Conservation (phyloP, 2,329 filamentous ascomycete species). For the Penicillium sp. region DNA sequence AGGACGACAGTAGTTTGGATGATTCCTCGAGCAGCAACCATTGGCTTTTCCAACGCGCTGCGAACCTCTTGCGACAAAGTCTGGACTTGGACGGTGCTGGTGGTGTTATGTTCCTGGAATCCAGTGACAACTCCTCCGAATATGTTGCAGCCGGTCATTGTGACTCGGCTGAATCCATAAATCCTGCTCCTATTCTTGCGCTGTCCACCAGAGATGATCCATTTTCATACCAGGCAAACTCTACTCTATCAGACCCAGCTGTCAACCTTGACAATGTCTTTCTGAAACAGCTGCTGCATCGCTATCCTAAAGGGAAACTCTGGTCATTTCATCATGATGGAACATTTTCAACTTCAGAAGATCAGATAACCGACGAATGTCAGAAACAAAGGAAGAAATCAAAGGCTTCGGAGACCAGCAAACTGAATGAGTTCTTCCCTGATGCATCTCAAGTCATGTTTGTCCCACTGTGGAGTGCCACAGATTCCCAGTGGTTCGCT, state of each 20-base stretch:
- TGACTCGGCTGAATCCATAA: background rate
- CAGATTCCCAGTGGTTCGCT: conserved; percentile 31
- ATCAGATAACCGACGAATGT: conserved; percentile 44
- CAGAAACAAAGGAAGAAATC: conserved; percentile 21
- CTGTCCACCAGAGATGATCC: conserved; percentile 10
- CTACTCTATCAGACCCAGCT: conserved; percentile 1
- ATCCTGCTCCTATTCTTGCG: conserved; percentile 8
- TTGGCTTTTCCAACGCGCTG: conserved; percentile 20
- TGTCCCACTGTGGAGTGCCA: conserved; percentile 32
- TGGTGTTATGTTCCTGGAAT: conserved; percentile 14
- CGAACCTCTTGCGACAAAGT: conserved; percentile 20
- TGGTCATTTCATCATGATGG: conserved; percentile 18
- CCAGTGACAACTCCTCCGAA: conserved; percentile 3
- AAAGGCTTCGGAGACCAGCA: conserved; percentile 4
- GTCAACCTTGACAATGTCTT: conserved; percentile 11
- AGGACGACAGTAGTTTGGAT: background rate
- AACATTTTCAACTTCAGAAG: conserved; percentile 13
- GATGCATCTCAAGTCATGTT: conserved; percentile 27
- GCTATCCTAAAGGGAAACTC: conserved; percentile 15
- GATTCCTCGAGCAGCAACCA: conserved; percentile 5
- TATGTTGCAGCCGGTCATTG: conserved; percentile 3
- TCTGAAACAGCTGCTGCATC: conserved; percentile 7
- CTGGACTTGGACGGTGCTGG: conserved; percentile 12
- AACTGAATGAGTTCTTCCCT: conserved; percentile 18
- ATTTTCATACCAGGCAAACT: background rate